Conservation (phyloP, 768 basidiomycete species). For the Cyclocybe cylindracea region DNA sequence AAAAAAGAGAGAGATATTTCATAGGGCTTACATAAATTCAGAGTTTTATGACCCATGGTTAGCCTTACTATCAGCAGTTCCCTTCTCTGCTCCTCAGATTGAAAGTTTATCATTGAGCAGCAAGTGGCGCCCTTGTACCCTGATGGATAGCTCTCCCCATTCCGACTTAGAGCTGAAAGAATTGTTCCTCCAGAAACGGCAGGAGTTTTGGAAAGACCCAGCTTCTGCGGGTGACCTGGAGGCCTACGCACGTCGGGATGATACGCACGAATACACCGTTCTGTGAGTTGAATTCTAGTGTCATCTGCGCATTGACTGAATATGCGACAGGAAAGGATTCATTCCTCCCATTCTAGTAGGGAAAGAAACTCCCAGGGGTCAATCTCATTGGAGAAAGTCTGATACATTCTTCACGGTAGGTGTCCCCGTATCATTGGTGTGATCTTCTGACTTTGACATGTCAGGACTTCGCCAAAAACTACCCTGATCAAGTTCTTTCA, state of each 20-base stretch:
- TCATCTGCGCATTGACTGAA: neutral
- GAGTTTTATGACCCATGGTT: no score
- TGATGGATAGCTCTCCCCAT: no score
- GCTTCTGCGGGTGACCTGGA: neutral
- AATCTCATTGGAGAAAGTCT: conserved; percentile 2
- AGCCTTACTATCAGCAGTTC: no score
- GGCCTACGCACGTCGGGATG: conserved; percentile 3
- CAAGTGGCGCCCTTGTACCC: no score
- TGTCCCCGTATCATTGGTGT: neutral
- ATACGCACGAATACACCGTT: conserved; percentile 6
- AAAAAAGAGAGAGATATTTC: no score
- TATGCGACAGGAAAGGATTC: conserved; percentile 5
- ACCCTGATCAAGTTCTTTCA: conserved; percentile 8
- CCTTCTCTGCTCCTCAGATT: no score
- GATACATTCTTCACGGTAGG: conserved; percentile 11
- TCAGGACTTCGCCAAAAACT: conserved; percentile 3
- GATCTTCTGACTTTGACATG: neutral
- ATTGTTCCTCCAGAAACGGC: conserved; percentile 4
- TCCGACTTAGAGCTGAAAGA: neutral
- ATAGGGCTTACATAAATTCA: no score
- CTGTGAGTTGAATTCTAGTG: conserved; percentile 1
- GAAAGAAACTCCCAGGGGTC: neutral
- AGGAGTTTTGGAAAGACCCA: conserved; percentile 2
- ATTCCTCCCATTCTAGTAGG: conserved; percentile 6
- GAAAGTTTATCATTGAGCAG: no score